Base-by-base conservation (phyloP, 1,139 yeast species). In the Yamadazyma sp. region DNA sequence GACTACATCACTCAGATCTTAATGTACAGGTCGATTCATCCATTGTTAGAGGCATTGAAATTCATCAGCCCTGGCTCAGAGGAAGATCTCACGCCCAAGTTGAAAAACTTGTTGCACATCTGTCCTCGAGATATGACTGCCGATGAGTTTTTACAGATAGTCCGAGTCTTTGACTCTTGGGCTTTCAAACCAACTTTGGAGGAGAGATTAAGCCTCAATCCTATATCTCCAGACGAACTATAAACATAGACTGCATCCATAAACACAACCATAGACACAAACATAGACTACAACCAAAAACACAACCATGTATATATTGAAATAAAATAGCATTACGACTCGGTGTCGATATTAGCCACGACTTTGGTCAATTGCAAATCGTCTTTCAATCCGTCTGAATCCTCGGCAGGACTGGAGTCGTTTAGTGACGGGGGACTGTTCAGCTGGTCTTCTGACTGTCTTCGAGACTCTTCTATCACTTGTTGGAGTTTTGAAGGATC, bases 31-130 rank as follows among this genome's bases (percentile, higher is more conserved):
- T 67, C 76, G 13, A 69, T 43, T 4, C 42, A 39, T 2, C 44
- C 49, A 3, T 53, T 88, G 6, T 32, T 42, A 3, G 79, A 78
- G 5, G 68, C 76, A 2, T 51, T 86, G 3, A 64, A 69, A 11
- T 68, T 75, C 13, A 60, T 90, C 12, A 95, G 95, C 0, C 90
- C 95, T 1, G 97, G 96, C 1, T 96, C 94, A 0, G 73, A 62
- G 5, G 85, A 80, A n/a, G 80, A 82, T 44, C 70, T 81, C 39
- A 44, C 47, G 0, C 63, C 65, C 2, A 27, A 39, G 20, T 33
- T 49, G 6, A 11, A 15, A 7, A 56, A 62, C 11, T 28, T 40
- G 2, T 54, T 73, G 6, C 55, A 72, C 9, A 76, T 70, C 43
- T 53, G 57, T 3, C 77, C 86, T 0, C 59, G 64, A 14, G 74